These are phyloP conservation scores for Aspergillus fumigatiaffinis DNA, from an alignment of 2,329 filamentous ascomycete species.

Conservation along the genomic window DNA sequence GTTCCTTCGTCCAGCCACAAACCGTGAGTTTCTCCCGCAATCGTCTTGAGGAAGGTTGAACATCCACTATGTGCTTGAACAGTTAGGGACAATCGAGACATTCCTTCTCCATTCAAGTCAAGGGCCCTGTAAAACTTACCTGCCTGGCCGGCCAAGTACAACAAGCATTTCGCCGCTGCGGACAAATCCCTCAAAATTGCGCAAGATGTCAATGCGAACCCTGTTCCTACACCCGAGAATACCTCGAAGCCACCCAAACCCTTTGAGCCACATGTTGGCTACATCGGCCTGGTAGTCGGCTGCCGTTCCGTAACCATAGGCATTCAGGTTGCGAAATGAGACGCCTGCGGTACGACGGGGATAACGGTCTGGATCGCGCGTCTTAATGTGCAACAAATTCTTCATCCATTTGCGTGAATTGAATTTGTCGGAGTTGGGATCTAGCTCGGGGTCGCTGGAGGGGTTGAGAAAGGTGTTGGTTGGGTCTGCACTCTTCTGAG, in stretches of 20 bases:
- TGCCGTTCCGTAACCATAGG: conserved; percentile 41
- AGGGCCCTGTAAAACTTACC: conserved; percentile 17
- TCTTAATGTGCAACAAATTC: conserved; percentile 32
- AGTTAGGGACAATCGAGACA: neutral
- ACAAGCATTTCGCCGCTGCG: conserved; percentile 53
- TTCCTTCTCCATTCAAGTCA: neutral
- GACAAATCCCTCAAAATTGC: conserved; percentile 60
- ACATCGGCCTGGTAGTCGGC: conserved; percentile 46
- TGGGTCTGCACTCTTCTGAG: conserved; percentile 19
- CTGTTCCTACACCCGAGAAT: conserved; percentile 30
- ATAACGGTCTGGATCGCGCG: conserved; percentile 29
- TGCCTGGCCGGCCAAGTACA: conserved; percentile 49
- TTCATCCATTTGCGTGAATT: conserved; percentile 45
- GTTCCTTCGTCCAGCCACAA: conserved; percentile 67
- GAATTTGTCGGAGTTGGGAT: conserved; percentile 41
- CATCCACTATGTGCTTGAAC: conserved; percentile 46
- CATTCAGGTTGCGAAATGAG: conserved; percentile 43
- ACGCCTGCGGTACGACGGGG: conserved; percentile 36
- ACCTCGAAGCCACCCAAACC: conserved; percentile 23
- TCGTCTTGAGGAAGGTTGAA: conserved; percentile 79
- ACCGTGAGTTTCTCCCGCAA: conserved; percentile 78
- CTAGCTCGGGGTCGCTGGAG: conserved; percentile 33
- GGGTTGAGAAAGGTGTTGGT: conserved; percentile 36
- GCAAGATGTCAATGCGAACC: conserved; percentile 55
- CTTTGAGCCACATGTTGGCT: conserved; percentile 40